A percentile compares a stretch with the other conserved stretches of the same genome.
These are phyloP conservation scores for Lasiodiplodia hormozganensis DNA, from an alignment of 2,329 filamentous ascomycete genomes.

Conservation along the genomic window DNA sequence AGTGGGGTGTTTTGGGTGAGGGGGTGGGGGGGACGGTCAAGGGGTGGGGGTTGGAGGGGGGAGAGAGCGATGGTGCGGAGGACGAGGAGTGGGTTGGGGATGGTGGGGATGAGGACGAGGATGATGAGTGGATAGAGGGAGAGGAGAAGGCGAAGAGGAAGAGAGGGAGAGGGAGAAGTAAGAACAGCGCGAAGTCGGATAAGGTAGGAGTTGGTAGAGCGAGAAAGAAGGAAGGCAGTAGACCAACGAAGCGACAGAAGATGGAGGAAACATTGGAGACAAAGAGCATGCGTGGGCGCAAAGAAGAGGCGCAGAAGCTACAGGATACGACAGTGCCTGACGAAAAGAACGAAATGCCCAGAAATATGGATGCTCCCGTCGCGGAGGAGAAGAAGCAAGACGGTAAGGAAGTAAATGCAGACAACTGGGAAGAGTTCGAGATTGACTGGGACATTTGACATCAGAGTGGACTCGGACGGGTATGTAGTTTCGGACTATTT, in stretches of 20 bases:
- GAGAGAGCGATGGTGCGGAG: background rate
- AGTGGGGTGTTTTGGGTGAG: background rate
- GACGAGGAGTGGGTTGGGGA: conserved; percentile 9
- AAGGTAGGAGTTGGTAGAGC: no score
- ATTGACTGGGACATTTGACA: conserved; percentile 19
- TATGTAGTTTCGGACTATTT: conserved; percentile 3
- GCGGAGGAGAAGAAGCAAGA: background rate
- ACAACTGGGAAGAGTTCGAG: conserved; percentile 9
- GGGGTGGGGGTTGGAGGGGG: background rate
- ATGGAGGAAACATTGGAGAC: background rate
- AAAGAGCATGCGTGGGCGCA: background rate
- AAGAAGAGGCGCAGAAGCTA: background rate
- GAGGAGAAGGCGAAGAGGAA: background rate
- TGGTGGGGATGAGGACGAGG: background rate
- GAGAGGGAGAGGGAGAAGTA: background rate
- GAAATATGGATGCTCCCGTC: background rate
- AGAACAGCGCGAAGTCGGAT: background rate
- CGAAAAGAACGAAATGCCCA: background rate
- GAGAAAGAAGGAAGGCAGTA: background rate
- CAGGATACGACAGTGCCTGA: background rate
- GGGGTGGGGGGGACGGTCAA: background rate
- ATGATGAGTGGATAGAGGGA: background rate
- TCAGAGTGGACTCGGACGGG: background rate
- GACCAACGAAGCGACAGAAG: conserved; percentile 1
- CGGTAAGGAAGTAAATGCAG: background rate